Evolutionary conservation across 805 yeast species (phyloP).

Genomic region (Starmerella bacillaris): DNA sequence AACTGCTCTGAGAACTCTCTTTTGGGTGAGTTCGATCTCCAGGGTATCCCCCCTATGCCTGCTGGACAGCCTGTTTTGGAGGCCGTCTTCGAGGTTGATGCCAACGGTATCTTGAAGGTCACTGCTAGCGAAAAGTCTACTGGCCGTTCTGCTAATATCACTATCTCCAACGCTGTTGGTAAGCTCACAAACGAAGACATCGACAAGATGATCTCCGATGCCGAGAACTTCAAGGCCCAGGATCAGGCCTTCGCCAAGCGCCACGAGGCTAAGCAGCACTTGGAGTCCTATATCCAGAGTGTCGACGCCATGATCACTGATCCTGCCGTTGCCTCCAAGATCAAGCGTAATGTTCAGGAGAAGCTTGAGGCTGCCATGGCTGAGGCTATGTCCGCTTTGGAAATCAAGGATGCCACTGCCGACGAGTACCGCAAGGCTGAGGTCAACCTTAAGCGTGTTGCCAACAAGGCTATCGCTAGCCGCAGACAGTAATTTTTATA

Average conservation of each 20-base stretch:
- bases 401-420: slow-evolving; percentile 87
- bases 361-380: slow-evolving; percentile 95
- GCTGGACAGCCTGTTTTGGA: slow-evolving; percentile 99
- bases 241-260: slow-evolving; percentile 99
- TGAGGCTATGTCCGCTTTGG: slow-evolving; percentile 94
- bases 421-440: slow-evolving; percentile 99
- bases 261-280: slow-evolving; percentile 98
- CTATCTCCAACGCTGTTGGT: slow-evolving; percentile 98
- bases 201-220: slow-evolving; percentile 96
- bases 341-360: slow-evolving; percentile 93
- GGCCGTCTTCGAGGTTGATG: slow-evolving; percentile 97
- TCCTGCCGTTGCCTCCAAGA: slow-evolving; percentile 93
- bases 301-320: slow-evolving; percentile 93
- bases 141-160: slow-evolving; percentile 94
- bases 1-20: slow-evolving; percentile 94
- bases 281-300: slow-evolving; percentile 93
- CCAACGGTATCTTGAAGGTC: slow-evolving; percentile 98
- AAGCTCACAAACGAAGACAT: slow-evolving; percentile 92
- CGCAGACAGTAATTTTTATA: slow-evolving; percentile 31
- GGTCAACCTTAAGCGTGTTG: slow-evolving; percentile 96
- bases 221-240: slow-evolving; percentile 96
- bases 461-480: slow-evolving; percentile 97
- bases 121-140: slow-evolving; percentile 97
- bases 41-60: slow-evolving; percentile 94
- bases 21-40: slow-evolving; percentile 96